Conservation (phyloP, 192 early-diverging fungal genomes). For the Backusella circina region DNA sequence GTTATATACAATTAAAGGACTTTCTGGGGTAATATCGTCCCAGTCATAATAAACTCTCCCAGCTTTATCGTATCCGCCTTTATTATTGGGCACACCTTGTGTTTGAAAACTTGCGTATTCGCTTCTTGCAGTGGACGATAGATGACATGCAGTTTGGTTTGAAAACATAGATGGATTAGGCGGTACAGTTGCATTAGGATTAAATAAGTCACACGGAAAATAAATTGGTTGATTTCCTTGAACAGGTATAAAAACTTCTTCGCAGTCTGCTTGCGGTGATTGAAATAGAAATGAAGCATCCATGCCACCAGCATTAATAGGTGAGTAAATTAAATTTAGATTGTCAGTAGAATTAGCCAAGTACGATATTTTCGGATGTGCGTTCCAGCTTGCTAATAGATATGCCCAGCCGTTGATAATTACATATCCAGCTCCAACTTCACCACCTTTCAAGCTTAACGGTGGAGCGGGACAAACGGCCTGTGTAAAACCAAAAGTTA, state of each 20-base stretch:
- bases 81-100: slow-evolving; percentile 18
- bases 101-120: slow-evolving; percentile 41
- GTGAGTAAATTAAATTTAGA: slow-evolving; percentile 45
- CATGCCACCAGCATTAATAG: slow-evolving; percentile 57
- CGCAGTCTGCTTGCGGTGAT: slow-evolving; percentile 55
- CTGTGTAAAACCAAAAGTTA: slow-evolving; percentile 68
- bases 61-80: slow-evolving; percentile 32
- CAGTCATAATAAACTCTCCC: slow-evolving; percentile 56
- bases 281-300: slow-evolving; percentile 68
- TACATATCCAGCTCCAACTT: slow-evolving; percentile 46
- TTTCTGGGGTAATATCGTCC: slow-evolving; percentile 46
- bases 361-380: slow-evolving; percentile 37
- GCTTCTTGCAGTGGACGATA: slow-evolving; percentile 21
- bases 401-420: slow-evolving; percentile 65
- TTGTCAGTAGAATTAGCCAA: slow-evolving; percentile 46
- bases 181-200: slow-evolving; percentile 34
- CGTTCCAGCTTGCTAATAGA: slow-evolving; percentile 42
- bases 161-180: slow-evolving; percentile 41
- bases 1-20: slow-evolving; percentile 55
- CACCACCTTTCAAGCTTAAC: slow-evolving; percentile 36
- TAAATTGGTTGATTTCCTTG: slow-evolving; percentile 32
- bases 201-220: slow-evolving; percentile 63
- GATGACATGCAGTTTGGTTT: slow-evolving; percentile 56
- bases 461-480: slow-evolving; percentile 40
- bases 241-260: slow-evolving; percentile 42